These are phyloP conservation scores for Erodium texanum DNA, from an alignment of 441 rosid species.

Conservation along the genomic window DNA sequence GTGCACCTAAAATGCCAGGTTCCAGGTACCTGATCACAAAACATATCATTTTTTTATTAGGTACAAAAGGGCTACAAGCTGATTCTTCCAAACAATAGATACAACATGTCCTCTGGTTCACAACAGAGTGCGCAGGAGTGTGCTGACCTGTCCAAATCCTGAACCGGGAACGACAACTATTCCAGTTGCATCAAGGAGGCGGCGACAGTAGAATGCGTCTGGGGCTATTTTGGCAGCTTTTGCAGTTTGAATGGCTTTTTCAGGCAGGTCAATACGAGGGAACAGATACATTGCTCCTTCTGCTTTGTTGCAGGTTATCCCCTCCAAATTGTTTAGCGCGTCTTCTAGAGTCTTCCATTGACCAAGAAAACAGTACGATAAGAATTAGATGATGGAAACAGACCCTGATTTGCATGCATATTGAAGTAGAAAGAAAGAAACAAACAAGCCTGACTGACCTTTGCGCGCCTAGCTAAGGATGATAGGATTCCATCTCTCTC, in stretches of 20 bases:
- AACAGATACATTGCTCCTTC: slow-evolving; percentile 99
- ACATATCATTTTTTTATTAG: too few relatives aligned
- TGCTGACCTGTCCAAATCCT: slow-evolving; percentile 77
- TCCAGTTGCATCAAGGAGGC: slow-evolving; percentile 80
- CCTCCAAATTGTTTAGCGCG: slow-evolving; percentile 72
- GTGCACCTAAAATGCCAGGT: slow-evolving; percentile 99
- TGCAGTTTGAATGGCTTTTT: slow-evolving; percentile 80
- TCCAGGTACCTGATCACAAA: slow-evolving; percentile 50
- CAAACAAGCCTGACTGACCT: slow-evolving; percentile 36
- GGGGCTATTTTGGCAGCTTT: slow-evolving; percentile 60
- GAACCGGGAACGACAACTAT: slow-evolving; percentile 93
- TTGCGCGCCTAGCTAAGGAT: slow-evolving; percentile 84
- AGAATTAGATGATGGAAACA: not conserved
- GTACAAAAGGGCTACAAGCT: too few relatives aligned
- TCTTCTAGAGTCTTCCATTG: slow-evolving; percentile 62
- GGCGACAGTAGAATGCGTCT: slow-evolving; percentile 72
- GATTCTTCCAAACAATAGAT: too few relatives aligned
- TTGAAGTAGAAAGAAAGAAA: not conserved
- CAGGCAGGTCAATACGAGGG: slow-evolving; percentile 58
- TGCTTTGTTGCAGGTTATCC: slow-evolving; percentile 84
- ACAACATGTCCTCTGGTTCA: too few relatives aligned
- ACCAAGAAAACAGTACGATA: not conserved
- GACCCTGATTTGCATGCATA: not conserved
- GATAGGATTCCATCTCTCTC: slow-evolving; percentile 84
- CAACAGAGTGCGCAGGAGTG: too few relatives aligned